Base-by-base conservation (phyloP, 2,329 filamentous ascomycete species). In the Arthrobotrys megalospora region DNA sequence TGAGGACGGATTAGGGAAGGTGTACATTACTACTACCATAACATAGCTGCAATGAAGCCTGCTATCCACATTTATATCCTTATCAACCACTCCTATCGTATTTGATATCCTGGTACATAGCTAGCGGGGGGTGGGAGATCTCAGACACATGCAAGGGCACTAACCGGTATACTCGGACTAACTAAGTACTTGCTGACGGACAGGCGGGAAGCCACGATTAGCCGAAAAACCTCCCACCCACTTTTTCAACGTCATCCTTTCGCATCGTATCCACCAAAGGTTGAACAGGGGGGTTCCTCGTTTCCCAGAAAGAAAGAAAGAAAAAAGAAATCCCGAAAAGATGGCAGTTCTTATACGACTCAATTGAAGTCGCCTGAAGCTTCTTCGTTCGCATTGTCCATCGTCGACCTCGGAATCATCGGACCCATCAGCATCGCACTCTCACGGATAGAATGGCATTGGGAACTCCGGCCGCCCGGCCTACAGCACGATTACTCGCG, bases 131-230 rank as follows among this genome's bases (percentile, higher is more conserved):
- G 19, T 6, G 36, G 32, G 45, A 36, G 2, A 8, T 72, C 58
- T 58, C 21, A 64, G 68, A 64, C 68, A 71, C 45, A 41, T 72
- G 69, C 69, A 65, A 72, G 69, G 69, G 52, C 21, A 14, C 5
- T n/a, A n/a, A 63, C 47, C 3, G 24, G n/a, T n/a, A n/a, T n/a
- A 52, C 52, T 14, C 14, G 16, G 21, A 36, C 53, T 7, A 16
- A 19, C 12, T n/a, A 19, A 16, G 7, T 6, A 38, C 43, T 14
- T 10, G 45, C 45, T 48, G 45, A 48, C 53, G 32, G 53, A 60
- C 53, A 60, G 53, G 34, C 53, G 34, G 53, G 53, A 60, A 60
- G 53, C 53, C 53, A 43, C 53, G n/a, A 43, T 60, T 60, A 60
- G 53, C 53, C 53, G 53, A 60, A 43, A 58, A 38, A 14, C 50